Evolutionary conservation across 768 basidiomycete species (phyloP), one percentile per base, ranked within the genome.

Genomic region (Porphyrellus cyaneotinctus): DNA sequence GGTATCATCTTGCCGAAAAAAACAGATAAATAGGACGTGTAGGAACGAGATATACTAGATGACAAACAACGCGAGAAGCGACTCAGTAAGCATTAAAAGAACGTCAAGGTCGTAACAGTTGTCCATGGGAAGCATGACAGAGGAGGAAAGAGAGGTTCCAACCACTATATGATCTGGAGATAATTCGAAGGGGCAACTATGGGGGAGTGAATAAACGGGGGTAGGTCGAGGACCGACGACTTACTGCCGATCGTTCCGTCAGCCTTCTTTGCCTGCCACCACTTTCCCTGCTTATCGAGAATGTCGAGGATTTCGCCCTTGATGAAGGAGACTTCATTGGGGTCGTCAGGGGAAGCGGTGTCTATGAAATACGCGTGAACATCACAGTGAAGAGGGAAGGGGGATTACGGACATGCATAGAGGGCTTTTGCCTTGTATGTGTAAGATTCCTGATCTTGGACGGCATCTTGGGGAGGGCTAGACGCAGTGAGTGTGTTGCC

Each of bases 261-360:
- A 17, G 76, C 61, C 71, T 88, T 93, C 64, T 73, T 84, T 32
- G 90, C 88, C 64, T 91, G 90, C 91, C 91, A 94, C 91, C 91
- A 92, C 66, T 92, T 91, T 45, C 90, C 90, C 62, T 90, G 83
- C 71, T 91, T 93, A 72, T 98, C 95, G 52, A 94, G 69, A 49
- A 98, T 88, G 57, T 97, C 93, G 57, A 98, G 80, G 36, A 92
- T 76, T 64, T 97, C 95, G 49, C 93, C 92, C 69, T 97, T 97
- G 47, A 74, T 64, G 70, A 99, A 97, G 43, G 91, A 90, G 36
- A 99, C 88, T 72, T 99, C 97, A 65, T 91, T 97, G 13, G 95
- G 91, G 69, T 99, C 97, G 52, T 97, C 95, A 26, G 88, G 75
- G 3, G 89, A 91, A n/a, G 94, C 95, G 44, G 81, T 82, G 74